Percentiles rank a stretch among this genome's conserved stretches.
Conservation (phyloP, 2,329 filamentous ascomycete genomes). For the Coccinonectria pachysandricola region DNA sequence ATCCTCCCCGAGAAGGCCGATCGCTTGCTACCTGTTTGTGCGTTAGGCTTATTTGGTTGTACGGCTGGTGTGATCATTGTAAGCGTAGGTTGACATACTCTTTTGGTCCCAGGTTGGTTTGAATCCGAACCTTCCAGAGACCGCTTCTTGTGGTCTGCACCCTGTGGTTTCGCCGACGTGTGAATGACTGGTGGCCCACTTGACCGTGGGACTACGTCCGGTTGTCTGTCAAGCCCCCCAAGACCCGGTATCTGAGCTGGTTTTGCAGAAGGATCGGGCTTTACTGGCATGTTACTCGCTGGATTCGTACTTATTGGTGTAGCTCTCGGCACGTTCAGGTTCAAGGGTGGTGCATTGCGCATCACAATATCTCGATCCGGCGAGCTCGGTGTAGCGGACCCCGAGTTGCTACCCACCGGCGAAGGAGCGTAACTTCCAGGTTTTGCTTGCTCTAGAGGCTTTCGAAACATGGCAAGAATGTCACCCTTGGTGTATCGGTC, state of each 20-base stretch:
- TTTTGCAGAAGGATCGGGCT: too few relatives aligned
- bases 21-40: conserved; percentile 20
- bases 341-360: conserved; percentile 11
- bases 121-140: conserved; percentile 27
- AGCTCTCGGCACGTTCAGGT: too few relatives aligned
- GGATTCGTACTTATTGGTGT: too few relatives aligned
- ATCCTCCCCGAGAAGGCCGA: conserved; percentile 18
- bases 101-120: conserved; percentile 26
- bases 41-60: conserved; percentile 15
- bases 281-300: too few relatives aligned
- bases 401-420: conserved; percentile 1
- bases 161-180: conserved; percentile 16
- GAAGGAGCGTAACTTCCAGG: conserved; percentile 13
- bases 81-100: conserved; percentile 24
- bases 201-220: conserved; percentile 14
- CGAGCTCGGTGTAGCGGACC: conserved; percentile 1
- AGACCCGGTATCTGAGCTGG: conserved; percentile 11
- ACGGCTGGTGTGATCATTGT: conserved; percentile 1
- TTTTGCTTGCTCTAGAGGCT: conserved; percentile 29
- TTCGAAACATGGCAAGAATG: conserved; percentile 38
- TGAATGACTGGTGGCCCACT: conserved; percentile 31
- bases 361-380: conserved; percentile 11
- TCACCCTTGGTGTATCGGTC: conserved; percentile 66
- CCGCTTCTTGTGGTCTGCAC: conserved; percentile 31
- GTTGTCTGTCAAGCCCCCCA: conserved; percentile 3